A percentile compares a stretch with the other conserved stretches of the same genome.
phyloP scores from a whole-genome alignment of 2,329 filamentous ascomycete genomes.

The Phoma sp. region DNA sequence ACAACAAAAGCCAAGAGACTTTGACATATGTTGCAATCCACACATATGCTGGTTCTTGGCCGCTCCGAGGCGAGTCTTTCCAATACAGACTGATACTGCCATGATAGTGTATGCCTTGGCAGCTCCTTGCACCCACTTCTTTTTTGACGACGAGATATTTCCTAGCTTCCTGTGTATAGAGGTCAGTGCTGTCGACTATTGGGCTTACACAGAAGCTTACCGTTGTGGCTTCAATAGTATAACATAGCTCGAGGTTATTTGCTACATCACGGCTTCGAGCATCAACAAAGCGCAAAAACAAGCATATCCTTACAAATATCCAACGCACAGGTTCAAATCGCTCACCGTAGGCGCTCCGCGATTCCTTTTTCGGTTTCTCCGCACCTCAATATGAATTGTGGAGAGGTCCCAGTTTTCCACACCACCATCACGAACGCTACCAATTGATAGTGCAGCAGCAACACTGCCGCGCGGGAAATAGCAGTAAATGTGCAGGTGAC shows the following conservation, averaged over 20 bases:
- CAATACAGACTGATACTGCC: neutral
- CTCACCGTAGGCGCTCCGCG: neutral
- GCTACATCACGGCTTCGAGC: neutral
- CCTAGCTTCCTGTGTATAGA: too few species aligned
- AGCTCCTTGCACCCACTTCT: neutral
- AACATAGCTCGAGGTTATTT: neutral
- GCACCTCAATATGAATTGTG: conserved; percentile 10
- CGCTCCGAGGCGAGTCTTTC: neutral
- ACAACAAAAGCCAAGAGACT: conserved; percentile 10
- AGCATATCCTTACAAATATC: neutral
- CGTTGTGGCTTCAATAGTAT: neutral
- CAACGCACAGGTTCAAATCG: too few species aligned
- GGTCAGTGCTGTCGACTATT: too few species aligned
- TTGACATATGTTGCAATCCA: neutral
- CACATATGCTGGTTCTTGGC: conserved; percentile 7
- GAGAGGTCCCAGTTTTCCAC: conserved; percentile 14
- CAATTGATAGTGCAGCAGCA: neutral
- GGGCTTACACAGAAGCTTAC: too few species aligned
- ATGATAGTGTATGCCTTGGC: neutral
- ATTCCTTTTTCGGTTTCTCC: conserved; percentile 3
- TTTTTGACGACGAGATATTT: neutral
- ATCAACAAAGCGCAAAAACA: neutral
- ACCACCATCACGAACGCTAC: conserved; percentile 8
- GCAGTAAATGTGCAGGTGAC: neutral
- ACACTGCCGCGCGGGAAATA: neutral